Evolutionary conservation across 176 grass and related monocot genomes (phyloP), one percentile per base, ranked within the genome.

Genomic region (Raddia distichophylla): DNA sequence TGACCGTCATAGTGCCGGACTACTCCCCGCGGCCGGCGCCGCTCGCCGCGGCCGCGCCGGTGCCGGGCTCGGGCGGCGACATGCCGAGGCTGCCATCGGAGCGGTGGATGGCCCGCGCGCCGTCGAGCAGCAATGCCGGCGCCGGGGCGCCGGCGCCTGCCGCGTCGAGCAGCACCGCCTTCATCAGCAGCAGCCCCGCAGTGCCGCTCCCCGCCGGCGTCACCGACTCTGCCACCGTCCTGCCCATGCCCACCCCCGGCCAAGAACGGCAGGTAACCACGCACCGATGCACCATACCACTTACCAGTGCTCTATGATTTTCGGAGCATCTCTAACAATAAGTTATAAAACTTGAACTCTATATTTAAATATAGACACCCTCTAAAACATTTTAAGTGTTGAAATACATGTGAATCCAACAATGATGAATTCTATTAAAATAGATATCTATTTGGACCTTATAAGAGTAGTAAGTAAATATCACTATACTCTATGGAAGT

Each of bases 141-240:
- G 42, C 43, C 6, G 33, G 20, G 9, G 76, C 80, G 0, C 71
- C 57, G 27, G 42, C 84, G 43, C 94, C 92, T 12, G 69, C 78
- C 43, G 12, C 87, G 42, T 74, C 68, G 53, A 47, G 45, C 19
- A 87, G 85, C 56, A 77, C 91, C 16, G 88, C 93, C 42, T 98
- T 98, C 78, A 95, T 98, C 76, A 93, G 86, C 74, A 98, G 92
- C 81, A 95, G 84, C 69, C 95, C 95, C 18, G 90, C 88, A 1
- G 92, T 98, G 78, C 90, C 92, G 60, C 77, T 98, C 69, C 92
- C 95, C 4, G 85, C 81, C 64, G 92, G 90, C 19, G 81, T 95
- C 46, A 91, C 92, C 11, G 95, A 93, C 77, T 89, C 90, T 14
- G 90, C 95, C 54, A 91, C 92, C 67, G 89, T 95, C 65, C 60